Evolutionary conservation across 2,329 filamentous ascomycete species (phyloP).

Genomic region (Aspergillus sp.): DNA sequence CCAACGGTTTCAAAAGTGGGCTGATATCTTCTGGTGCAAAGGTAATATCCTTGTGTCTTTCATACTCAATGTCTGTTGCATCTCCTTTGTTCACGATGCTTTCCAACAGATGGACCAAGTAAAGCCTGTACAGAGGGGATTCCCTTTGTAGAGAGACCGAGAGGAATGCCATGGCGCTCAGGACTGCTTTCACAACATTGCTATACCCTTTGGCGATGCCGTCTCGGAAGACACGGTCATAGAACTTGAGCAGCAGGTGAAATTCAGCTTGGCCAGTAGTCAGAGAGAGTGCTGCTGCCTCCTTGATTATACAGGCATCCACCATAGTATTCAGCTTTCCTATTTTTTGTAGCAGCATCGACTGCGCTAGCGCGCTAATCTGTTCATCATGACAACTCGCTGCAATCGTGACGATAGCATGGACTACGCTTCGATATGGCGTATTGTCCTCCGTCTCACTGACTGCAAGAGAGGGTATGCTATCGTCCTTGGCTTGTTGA

Average conservation of each 20-base stretch:
- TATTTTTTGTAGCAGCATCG: slow-evolving; percentile 95
- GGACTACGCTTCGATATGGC: slow-evolving; percentile 87
- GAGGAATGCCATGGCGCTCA: slow-evolving; percentile 78
- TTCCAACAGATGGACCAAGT: slow-evolving; percentile 81
- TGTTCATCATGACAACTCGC: slow-evolving; percentile 81
- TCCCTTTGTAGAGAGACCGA: slow-evolving; percentile 69
- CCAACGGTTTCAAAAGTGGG: slow-evolving; percentile 84
- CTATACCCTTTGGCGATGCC: slow-evolving; percentile 72
- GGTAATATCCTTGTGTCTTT: slow-evolving; percentile 77
- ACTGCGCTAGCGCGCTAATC: slow-evolving; percentile 89
- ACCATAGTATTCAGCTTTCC: slow-evolving; percentile 79
- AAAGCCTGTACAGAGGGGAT: slow-evolving; percentile 79
- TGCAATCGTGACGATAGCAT: slow-evolving; percentile 91
- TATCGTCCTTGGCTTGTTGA: slow-evolving; percentile 38
- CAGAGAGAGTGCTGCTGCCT: slow-evolving; percentile 77
- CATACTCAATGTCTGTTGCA: slow-evolving; percentile 72
- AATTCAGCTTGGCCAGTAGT: slow-evolving; percentile 82
- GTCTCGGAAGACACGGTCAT: slow-evolving; percentile 73
- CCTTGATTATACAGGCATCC: slow-evolving; percentile 82
- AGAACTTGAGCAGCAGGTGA: slow-evolving; percentile 81
- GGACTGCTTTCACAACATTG: slow-evolving; percentile 73
- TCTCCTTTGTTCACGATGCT: slow-evolving; percentile 90
- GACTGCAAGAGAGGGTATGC: slow-evolving; percentile 71
- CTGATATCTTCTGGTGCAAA: slow-evolving; percentile 85
- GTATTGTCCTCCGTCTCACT: slow-evolving; percentile 77